Evolutionary conservation across 129 eudicot genomes (phyloP).

Genomic region (Smallanthus sonchifolius): DNA sequence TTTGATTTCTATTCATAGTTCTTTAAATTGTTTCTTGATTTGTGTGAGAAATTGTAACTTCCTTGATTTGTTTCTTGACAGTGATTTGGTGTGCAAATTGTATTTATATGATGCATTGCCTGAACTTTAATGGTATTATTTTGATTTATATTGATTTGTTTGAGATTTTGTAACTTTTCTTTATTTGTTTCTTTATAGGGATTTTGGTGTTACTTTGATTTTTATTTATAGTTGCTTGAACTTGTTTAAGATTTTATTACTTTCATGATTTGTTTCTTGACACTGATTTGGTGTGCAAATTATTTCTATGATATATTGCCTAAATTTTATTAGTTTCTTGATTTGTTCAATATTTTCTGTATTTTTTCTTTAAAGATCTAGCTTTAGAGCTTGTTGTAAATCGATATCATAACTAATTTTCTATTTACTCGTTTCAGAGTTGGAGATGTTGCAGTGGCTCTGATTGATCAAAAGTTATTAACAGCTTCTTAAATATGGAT

Average conservation of each 20-base stretch:
- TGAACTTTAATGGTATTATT: neutral
- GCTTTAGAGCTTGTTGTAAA: neutral
- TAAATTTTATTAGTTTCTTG: neutral
- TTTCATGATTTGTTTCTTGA: conserved; percentile 13
- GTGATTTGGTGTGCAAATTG: neutral
- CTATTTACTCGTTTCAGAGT: conserved; percentile 14
- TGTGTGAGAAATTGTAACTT: neutral
- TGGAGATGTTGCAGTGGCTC: conserved; percentile 28
- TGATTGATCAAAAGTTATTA: conserved; percentile 6
- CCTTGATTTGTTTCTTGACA: conserved; percentile 11
- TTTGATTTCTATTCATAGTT: neutral
- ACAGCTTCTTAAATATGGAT: conserved; percentile 42
- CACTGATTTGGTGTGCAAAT: neutral
- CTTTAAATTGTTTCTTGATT: neutral
- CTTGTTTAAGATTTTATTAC: neutral
- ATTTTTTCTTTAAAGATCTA: neutral
- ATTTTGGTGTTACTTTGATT: neutral
- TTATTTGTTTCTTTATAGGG: conserved; percentile 1
- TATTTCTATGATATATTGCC: neutral
- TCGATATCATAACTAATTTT: neutral
- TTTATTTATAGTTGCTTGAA: neutral
- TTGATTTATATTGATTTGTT: conserved; percentile 1
- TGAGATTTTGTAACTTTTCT: neutral
- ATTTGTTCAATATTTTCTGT: neutral
- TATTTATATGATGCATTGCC: neutral